A percentile compares a stretch with the other conserved stretches of the same genome.
These are phyloP conservation scores for Alternaria novae-zelandiae DNA, from an alignment of 2,329 filamentous ascomycete genomes.

Conservation along the genomic window DNA sequence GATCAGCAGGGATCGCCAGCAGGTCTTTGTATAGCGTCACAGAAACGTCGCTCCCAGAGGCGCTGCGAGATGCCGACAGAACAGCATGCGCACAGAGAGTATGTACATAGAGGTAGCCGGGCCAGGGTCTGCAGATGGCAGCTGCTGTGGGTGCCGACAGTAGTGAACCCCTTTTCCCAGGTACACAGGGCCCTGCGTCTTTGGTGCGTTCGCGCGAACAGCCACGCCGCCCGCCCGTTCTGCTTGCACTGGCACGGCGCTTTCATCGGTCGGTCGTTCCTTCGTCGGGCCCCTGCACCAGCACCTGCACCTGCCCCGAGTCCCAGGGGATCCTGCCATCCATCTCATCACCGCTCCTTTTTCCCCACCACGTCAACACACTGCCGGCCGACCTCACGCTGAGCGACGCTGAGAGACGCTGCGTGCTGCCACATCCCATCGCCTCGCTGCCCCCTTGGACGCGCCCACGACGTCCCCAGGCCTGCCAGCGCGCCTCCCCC, in stretches of 20 bases:
- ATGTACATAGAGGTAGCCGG: neutral
- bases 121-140: constrained; percentile 8
- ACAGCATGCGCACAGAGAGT: neutral
- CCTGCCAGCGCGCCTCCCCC: neutral
- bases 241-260: neutral
- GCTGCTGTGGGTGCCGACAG: constrained; percentile 13
- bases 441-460: neutral
- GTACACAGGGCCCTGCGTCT: neutral
- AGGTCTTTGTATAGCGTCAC: neutral
- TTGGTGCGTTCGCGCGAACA: neutral
- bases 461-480: neutral
- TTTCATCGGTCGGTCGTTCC: constrained; percentile 8
- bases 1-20: constrained; percentile 7
- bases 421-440: neutral
- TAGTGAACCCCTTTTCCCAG: constrained; percentile 11
- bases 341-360: constrained; percentile 10
- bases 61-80: neutral
- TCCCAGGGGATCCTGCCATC: constrained; percentile 5
- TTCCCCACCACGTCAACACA: constrained; percentile 12
- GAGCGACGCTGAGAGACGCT: constrained; percentile 9
- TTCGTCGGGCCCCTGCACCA: constrained; percentile 12
- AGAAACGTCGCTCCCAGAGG: neutral
- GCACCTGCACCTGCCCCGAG: neutral
- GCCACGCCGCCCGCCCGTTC: constrained; percentile 11
- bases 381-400: neutral